A percentile compares a stretch with the other conserved stretches of the same genome.
These are phyloP conservation scores for Paraleonurus japonicus DNA, from an alignment of 257 asterid species.

Conservation along the genomic window DNA sequence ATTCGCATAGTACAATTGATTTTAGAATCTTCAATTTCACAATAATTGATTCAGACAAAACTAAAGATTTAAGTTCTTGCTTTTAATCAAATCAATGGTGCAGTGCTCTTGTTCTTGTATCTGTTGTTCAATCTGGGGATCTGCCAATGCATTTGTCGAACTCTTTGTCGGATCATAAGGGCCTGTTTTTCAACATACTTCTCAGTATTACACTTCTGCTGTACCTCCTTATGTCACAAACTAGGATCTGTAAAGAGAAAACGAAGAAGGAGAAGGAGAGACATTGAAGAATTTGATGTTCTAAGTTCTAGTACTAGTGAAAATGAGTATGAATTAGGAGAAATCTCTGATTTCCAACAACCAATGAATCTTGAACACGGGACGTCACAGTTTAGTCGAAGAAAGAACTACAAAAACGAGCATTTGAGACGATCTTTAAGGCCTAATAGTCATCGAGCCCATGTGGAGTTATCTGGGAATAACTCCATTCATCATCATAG, in stretches of 20 bases:
- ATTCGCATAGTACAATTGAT: neutral
- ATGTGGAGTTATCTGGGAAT: constrained; percentile 28
- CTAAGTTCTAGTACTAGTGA: constrained; percentile 25
- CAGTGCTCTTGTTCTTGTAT: constrained; percentile 73
- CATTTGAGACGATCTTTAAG: constrained; percentile 56
- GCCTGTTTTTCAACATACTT: constrained; percentile 53
- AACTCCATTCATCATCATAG: constrained; percentile 27
- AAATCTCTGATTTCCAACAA: constrained; percentile 19
- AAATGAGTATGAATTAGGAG: constrained; percentile 33
- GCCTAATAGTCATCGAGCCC: constrained; percentile 45
- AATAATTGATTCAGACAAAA: neutral
- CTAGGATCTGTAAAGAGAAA: constrained; percentile 40
- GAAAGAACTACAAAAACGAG: constrained; percentile 42
- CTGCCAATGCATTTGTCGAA: constrained; percentile 62
- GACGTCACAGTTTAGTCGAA: constrained; percentile 19
- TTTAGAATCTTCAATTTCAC: neutral
- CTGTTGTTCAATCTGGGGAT: constrained; percentile 75
- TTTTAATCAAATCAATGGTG: constrained; percentile 21
- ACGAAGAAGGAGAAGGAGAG: constrained; percentile 38
- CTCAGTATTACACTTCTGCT: constrained; percentile 49
- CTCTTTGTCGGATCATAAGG: constrained; percentile 43
- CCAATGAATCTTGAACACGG: constrained; percentile 16
- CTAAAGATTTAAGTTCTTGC: neutral
- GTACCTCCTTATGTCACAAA: constrained; percentile 54
- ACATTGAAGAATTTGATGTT: constrained; percentile 33